Evolutionary conservation across 2,329 filamentous ascomycete genomes (phyloP).

Genomic region (Penicillium sp.): DNA sequence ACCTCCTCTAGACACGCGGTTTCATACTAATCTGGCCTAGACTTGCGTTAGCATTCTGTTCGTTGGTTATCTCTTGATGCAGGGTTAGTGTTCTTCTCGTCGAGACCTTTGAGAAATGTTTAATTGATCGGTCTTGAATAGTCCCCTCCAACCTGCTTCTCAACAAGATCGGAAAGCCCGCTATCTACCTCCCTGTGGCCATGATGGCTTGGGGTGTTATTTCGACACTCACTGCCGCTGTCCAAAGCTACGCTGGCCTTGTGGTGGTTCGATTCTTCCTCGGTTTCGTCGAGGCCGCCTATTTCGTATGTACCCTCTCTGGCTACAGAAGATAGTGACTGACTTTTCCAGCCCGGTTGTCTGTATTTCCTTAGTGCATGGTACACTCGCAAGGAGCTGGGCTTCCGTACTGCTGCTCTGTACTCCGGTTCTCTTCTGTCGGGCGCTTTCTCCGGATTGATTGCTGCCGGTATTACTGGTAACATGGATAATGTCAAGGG

Average conservation of each 20-base stretch:
- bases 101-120: not conserved
- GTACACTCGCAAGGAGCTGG: conserved; percentile 70
- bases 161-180: conserved; percentile 57
- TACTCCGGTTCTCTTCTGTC: conserved; percentile 57
- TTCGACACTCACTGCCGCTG: conserved; percentile 48
- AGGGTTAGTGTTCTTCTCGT: conserved; percentile 39
- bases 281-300: conserved; percentile 42
- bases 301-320: conserved; percentile 47
- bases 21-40: conserved; percentile 24
- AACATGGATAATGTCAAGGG: conserved; percentile 42
- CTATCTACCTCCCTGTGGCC: conserved; percentile 55
- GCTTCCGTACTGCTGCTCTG: conserved; percentile 56
- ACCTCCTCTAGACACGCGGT: not conserved
- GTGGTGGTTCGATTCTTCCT: conserved; percentile 53
- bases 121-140: not conserved
- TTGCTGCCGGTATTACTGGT: conserved; percentile 56
- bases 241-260: conserved; percentile 54
- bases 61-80: conserved; percentile 68
- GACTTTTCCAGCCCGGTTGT: conserved; percentile 48
- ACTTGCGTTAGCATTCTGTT: conserved; percentile 52
- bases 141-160: conserved; percentile 54
- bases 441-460: conserved; percentile 58
- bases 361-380: conserved; percentile 48
- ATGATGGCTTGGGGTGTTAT: conserved; percentile 68
- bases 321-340: not conserved